These are phyloP conservation scores for Vararia minispora DNA, from an alignment of 768 basidiomycete species.

Conservation along the genomic window DNA sequence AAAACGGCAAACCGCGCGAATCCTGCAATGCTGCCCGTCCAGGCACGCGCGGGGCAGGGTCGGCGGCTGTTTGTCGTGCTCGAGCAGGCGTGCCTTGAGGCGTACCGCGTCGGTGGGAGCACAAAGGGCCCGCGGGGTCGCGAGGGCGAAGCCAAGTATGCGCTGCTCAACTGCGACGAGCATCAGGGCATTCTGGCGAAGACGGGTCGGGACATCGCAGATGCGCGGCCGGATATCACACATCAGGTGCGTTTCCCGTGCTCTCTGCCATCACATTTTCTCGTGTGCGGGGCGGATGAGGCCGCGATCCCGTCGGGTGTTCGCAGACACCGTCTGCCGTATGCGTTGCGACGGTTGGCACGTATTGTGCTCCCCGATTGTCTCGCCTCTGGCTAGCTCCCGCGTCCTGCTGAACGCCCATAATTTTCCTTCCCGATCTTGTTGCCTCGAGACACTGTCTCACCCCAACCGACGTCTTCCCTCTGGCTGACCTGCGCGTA, in stretches of 20 bases:
- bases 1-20: constrained; percentile 43
- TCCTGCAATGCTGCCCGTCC: constrained; percentile 73
- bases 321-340: too few relatives aligned
- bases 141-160: constrained; percentile 84
- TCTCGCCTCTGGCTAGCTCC: too few relatives aligned
- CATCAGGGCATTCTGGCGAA: constrained; percentile 98
- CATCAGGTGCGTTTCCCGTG: constrained; percentile 62
- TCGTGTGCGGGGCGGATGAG: background rate
- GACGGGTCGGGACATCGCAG: constrained; percentile 95
- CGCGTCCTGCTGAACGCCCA: background rate
- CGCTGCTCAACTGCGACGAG: constrained; percentile 94
- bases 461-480: too few relatives aligned
- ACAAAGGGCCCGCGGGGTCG: constrained; percentile 39
- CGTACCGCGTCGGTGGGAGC: constrained; percentile 72
- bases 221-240: constrained; percentile 98
- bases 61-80: constrained; percentile 83
- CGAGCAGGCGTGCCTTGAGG: constrained; percentile 92
- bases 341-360: too few relatives aligned
- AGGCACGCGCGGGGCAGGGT: constrained; percentile 47
- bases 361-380: too few relatives aligned
- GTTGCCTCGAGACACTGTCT: too few relatives aligned
- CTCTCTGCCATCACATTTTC: background rate
- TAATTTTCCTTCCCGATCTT: background rate
- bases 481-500: constrained; percentile 21
- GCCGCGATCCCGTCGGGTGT: too few relatives aligned